These are phyloP conservation scores for Vigna mungo DNA, from an alignment of 306 rosid species.

Conservation along the genomic window DNA sequence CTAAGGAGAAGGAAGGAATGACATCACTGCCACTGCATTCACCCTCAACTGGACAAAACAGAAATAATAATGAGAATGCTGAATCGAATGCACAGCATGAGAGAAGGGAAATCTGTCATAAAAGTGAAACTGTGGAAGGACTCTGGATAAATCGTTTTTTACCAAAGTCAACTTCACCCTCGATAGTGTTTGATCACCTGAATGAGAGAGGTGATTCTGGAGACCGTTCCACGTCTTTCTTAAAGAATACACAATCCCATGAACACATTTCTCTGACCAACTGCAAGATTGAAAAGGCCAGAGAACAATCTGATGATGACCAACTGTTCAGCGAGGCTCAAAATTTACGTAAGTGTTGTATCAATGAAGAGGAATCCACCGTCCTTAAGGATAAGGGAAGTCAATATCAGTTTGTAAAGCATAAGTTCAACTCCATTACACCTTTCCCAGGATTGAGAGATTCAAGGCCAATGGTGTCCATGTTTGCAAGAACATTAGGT, in stretches of 20 bases:
- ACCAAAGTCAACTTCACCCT: constrained; percentile 53
- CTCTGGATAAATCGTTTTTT: constrained; percentile 72
- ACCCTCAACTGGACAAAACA: constrained; percentile 47
- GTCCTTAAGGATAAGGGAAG: constrained; percentile 41
- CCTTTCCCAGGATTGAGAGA: constrained; percentile 49
- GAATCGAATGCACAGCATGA: constrained; percentile 42
- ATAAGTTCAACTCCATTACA: constrained; percentile 34
- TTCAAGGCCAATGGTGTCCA: constrained; percentile 64
- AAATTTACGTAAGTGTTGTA: constrained; percentile 41
- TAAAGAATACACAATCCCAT: constrained; percentile 43
- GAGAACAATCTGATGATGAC: constrained; percentile 46
- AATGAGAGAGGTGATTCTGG: constrained; percentile 46
- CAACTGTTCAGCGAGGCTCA: constrained; percentile 43
- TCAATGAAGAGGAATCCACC: constrained; percentile 42
- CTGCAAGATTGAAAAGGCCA: constrained; percentile 42
- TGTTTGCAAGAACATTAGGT: constrained; percentile 77
- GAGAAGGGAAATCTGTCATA: constrained; percentile 42
- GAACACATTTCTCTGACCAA: constrained; percentile 36
- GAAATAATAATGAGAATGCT: constrained; percentile 43
- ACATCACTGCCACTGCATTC: constrained; percentile 48
- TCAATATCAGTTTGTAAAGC: constrained; percentile 45
- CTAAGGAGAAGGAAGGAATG: constrained; percentile 50
- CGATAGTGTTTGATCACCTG: constrained; percentile 37
- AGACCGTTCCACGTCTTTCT: constrained; percentile 45
- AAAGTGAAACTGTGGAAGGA: constrained; percentile 52